These are phyloP conservation scores for Brassica rapa DNA, from an alignment of 345 rosid genomes.

Conservation along the genomic window DNA sequence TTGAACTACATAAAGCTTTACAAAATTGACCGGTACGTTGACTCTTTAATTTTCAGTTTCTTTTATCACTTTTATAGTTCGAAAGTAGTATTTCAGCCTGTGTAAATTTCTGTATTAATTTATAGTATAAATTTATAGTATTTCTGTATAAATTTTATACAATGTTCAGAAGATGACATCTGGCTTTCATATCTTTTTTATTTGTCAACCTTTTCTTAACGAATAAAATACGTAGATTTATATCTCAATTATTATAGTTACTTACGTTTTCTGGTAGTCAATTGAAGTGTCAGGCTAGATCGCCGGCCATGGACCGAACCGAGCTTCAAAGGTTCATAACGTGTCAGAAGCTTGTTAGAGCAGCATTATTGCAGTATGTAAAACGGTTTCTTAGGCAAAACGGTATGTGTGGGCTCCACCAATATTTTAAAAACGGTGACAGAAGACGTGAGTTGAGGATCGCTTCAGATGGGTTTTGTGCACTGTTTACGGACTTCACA, in stretches of 20 bases:
- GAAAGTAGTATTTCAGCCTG: neutral
- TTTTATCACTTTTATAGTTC: too few species aligned
- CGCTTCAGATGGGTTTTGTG: too few species aligned
- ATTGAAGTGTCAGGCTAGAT: conserved; percentile 25
- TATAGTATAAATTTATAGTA: too few species aligned
- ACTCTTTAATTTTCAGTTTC: too few species aligned
- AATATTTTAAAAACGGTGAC: too few species aligned
- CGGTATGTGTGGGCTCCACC: too few species aligned
- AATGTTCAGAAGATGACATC: neutral
- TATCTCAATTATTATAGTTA: conserved; percentile 1
- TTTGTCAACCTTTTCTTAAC: neutral
- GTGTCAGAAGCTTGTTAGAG: conserved; percentile 38
- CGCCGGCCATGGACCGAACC: conserved; percentile 41
- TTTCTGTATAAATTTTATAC: neutral
- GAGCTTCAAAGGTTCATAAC: conserved; percentile 23
- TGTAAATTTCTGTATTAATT: neutral
- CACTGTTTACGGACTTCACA: too few species aligned
- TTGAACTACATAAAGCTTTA: too few species aligned
- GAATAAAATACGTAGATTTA: neutral
- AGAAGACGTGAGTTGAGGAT: too few species aligned
- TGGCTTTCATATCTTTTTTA: neutral
- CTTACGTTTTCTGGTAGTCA: conserved; percentile 22
- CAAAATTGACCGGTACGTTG: too few species aligned
- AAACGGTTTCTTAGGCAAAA: too few species aligned
- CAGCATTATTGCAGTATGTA: too few species aligned